Base-by-base conservation (phyloP, 2,329 filamentous ascomycete species). In the Cordyceps farinosa region DNA sequence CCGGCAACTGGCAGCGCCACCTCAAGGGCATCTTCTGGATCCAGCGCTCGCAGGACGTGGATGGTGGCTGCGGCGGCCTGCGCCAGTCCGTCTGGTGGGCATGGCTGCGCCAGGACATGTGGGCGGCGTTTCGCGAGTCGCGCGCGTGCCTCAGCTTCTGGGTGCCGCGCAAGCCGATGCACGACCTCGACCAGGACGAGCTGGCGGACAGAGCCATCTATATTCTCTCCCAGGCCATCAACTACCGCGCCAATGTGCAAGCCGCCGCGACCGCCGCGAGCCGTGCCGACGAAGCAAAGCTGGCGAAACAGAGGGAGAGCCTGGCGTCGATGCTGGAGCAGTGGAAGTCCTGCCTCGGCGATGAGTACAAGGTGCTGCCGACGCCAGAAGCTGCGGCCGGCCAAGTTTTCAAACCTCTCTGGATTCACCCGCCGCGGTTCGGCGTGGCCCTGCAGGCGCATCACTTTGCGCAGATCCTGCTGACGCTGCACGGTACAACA, bases 11-110 rank as follows among this genome's bases (percentile, higher is more conserved):
- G 85, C 82, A 87, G 67, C 74, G 84, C 3, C 85, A 88, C 69
- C 75, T 87, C 3, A 82, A 86, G 67, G 85, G 85, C 0, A 83
- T 86, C 0, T 88, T 87, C 68, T 87, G 85, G 82, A 87, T 88
- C 47, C 85, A 87, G 67, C 75, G 84, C 13, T 84, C 80, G 3
- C 84, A 86, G 65, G 78, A 84, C 44, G 85, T 85, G 61, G 78
- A 87, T 64, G 85, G 84, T 2, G 83, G 83, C 61, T 83, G 79
- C 1, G 80, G 81, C 1, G 83, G 84, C 0, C 73, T 87, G 0
- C 76, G 82, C 45, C 79, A 82, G 65, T 80, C 84, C 0, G 82
- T 85, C 0, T 88, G 85, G 85, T 88, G 85, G 85, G 80, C 81
- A 1, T 88, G 85, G 85, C 75, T 87, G 9, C 77, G 84, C 32